Percentiles rank a stretch among this genome's conserved stretches.
phyloP scores from a whole-genome alignment of 805 yeast genomes.

The Hanseniaspora hatyaiensis region DNA sequence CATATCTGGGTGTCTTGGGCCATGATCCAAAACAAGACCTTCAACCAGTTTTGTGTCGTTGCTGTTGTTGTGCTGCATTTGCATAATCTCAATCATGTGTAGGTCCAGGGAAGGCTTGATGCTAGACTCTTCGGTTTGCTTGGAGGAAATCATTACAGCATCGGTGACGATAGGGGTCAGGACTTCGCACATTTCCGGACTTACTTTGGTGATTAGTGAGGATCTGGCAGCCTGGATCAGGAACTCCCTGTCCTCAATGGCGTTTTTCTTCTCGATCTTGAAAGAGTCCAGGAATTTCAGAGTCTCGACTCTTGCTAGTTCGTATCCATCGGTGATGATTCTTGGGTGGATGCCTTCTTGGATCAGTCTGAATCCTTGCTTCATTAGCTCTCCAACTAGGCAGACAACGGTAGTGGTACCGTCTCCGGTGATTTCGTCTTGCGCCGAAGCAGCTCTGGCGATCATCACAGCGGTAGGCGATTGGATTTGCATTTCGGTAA shows the following conservation, averaged over 20 bases:
- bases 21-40: constrained; percentile 93
- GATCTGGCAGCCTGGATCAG: constrained; percentile 85
- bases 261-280: constrained; percentile 37
- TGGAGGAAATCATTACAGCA: constrained; percentile 68
- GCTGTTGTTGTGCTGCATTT: constrained; percentile 88
- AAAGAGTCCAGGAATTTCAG: constrained; percentile 58
- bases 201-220: constrained; percentile 77
- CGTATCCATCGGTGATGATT: constrained; percentile 89
- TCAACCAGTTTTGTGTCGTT: constrained; percentile 70
- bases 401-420: constrained; percentile 95
- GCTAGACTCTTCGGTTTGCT: constrained; percentile 35
- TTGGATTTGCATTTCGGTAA: constrained; percentile 94
- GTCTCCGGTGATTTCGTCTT: constrained; percentile 98
- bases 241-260: constrained; percentile 66
- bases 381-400: constrained; percentile 84
- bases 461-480: constrained; percentile 82
- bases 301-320: constrained; percentile 67
- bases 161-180: constrained; percentile 92
- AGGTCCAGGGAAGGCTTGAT: constrained; percentile 47
- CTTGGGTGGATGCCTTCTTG: constrained; percentile 95
- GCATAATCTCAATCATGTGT: constrained; percentile 96
- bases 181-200: constrained; percentile 60
- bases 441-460: constrained; percentile 97
- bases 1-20: constrained; percentile 99
- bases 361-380: constrained; percentile 85